Conservation (phyloP, 345 rosid species). For the Psidium friedrichsthalianum region DNA sequence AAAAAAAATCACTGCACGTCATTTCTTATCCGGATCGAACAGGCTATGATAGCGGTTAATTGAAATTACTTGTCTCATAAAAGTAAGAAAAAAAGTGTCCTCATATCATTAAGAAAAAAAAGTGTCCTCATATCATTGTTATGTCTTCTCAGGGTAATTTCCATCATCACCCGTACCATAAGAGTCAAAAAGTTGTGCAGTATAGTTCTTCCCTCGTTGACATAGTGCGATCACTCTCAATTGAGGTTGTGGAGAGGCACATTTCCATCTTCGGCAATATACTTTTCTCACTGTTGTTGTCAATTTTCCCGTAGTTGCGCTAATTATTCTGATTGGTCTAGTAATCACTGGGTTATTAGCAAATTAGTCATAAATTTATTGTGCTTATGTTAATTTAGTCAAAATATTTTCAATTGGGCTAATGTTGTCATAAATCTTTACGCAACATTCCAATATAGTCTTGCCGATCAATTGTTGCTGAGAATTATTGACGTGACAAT, state of each 20-base stretch:
- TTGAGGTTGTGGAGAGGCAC: not conserved
- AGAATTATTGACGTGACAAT: not conserved
- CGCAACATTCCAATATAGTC: rapidly evolving
- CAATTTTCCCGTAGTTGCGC: not conserved
- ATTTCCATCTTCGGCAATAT: not conserved
- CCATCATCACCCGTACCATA: not conserved
- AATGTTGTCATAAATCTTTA: not conserved
- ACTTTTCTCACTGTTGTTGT: not conserved
- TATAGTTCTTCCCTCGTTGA: no score
- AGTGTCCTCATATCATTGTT: not conserved
- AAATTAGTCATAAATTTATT: not conserved
- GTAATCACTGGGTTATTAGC: not conserved
- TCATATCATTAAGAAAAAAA: not conserved
- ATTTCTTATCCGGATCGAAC: not conserved
- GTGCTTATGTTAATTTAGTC: not conserved
- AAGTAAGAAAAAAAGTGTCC: not conserved
- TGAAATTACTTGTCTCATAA: not conserved
- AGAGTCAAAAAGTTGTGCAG: not conserved
- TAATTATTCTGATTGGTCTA: not conserved
- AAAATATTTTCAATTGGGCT: not conserved
- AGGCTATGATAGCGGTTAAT: not conserved
- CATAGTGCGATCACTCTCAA: not conserved
- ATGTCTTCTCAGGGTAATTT: not conserved
- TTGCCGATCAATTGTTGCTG: rapidly evolving
- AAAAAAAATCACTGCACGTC: not conserved